phyloP scores from a whole-genome alignment of 225 moss, liverwort and hornwort genomes.

The Marchantia paleacea region DNA sequence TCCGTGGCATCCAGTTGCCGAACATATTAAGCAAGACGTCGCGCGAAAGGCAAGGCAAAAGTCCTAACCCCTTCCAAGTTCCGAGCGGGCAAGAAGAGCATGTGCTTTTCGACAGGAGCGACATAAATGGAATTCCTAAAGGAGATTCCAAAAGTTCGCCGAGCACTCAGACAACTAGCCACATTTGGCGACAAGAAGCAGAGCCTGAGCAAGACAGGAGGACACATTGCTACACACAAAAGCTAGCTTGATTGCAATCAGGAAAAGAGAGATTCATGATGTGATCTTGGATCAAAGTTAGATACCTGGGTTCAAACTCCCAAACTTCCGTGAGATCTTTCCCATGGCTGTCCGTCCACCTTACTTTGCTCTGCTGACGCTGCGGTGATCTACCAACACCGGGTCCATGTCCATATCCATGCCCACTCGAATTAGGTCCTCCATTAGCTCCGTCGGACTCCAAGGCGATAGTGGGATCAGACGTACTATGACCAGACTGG shows the following conservation, averaged over 20 bases:
- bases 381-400: conserved; percentile 24
- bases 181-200: neutral
- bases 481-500: conserved; percentile 5
- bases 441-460: conserved; percentile 13
- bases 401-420: conserved; percentile 1
- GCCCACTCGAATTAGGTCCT: conserved; percentile 19
- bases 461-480: conserved; percentile 19
- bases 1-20: neutral
- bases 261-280: neutral
- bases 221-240: neutral
- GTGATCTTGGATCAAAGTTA: neutral
- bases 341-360: conserved; percentile 84
- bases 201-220: neutral
- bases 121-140: neutral
- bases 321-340: conserved; percentile 87
- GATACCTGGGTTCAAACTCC: conserved; percentile 94
- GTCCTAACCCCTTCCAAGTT: neutral
- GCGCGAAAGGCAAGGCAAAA: neutral
- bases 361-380: conserved; percentile 54
- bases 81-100: neutral
- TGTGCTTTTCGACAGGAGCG: neutral
- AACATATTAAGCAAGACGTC: neutral
- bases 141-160: neutral
- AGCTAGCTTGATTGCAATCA: neutral
- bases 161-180: neutral